Percentiles rank a stretch among this genome's conserved stretches.
Conservation (phyloP, 2,329 filamentous ascomycete species). For the Celoporthe dispersa region DNA sequence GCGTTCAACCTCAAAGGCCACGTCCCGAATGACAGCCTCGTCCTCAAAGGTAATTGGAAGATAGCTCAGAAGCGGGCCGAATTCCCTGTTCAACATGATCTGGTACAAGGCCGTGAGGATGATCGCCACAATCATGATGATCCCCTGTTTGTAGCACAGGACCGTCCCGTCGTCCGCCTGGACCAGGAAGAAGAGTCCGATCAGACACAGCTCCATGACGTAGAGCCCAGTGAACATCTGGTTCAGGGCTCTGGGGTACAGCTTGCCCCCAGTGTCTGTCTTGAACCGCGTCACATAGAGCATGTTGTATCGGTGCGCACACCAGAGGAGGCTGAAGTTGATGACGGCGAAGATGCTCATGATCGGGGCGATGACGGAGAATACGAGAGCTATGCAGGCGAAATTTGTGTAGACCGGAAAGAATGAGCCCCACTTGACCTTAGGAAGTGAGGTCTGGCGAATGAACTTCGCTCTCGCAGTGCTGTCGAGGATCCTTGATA, state of each 20-base stretch:
- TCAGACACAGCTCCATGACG: constrained; percentile 88
- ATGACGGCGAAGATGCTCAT: constrained; percentile 93
- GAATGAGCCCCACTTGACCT: constrained; percentile 87
- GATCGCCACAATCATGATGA: constrained; percentile 79
- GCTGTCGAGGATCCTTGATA: constrained; percentile 80
- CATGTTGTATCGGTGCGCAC: constrained; percentile 96
- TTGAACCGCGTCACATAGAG: constrained; percentile 91
- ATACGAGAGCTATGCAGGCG: constrained; percentile 88
- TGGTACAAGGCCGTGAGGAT: constrained; percentile 79
- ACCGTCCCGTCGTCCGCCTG: constrained; percentile 56
- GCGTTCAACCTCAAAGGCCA: constrained; percentile 82
- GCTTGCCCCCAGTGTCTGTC: constrained; percentile 86
- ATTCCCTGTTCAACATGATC: constrained; percentile 77
- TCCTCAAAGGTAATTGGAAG: constrained; percentile 95
- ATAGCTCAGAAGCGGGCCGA: constrained; percentile 84
- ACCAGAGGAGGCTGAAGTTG: constrained; percentile 89
- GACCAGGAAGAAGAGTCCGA: constrained; percentile 87
- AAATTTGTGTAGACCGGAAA: constrained; percentile 98
- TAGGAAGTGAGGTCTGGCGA: constrained; percentile 77
- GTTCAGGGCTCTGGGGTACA: constrained; percentile 92
- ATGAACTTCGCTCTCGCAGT: constrained; percentile 83
- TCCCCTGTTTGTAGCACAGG: constrained; percentile 75
- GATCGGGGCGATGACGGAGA: constrained; percentile 84
- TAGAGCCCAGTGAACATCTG: constrained; percentile 95
- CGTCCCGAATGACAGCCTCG: constrained; percentile 87